phyloP scores from a whole-genome alignment of 176 grass and related monocot species.

The Bolboschoenus planiculmis region DNA sequence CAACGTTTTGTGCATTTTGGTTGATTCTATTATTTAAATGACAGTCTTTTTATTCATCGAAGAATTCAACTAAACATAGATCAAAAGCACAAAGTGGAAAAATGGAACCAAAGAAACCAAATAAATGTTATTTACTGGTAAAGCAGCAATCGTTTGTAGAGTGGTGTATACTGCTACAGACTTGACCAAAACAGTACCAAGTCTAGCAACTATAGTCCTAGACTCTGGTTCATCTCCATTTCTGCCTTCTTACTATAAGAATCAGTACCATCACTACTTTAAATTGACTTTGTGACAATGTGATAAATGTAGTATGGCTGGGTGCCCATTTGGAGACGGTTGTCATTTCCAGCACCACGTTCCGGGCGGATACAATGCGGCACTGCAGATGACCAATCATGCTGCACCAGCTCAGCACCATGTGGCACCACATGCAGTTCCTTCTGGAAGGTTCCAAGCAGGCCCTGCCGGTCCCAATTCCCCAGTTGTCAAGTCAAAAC shows the following conservation, averaged over 20 bases:
- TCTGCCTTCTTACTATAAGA: neutral
- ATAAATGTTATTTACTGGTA: neutral
- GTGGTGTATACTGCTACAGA: neutral
- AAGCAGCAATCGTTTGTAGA: neutral
- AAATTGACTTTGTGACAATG: slow-evolving; percentile 23
- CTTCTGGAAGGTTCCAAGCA: slow-evolving; percentile 38
- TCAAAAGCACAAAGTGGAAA: neutral
- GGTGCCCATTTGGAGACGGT: slow-evolving; percentile 71
- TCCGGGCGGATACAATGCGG: slow-evolving; percentile 53
- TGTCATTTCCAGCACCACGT: slow-evolving; percentile 85
- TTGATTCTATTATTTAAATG: neutral
- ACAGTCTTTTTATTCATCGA: neutral
- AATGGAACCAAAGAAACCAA: neutral
- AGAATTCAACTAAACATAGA: neutral
- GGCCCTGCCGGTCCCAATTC: slow-evolving; percentile 23
- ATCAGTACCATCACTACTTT: neutral
- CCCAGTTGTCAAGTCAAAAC: slow-evolving; percentile 43
- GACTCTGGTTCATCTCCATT: neutral
- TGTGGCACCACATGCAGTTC: neutral
- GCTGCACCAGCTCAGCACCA: slow-evolving; percentile 21
- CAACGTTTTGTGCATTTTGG: neutral
- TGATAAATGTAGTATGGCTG: slow-evolving; percentile 45
- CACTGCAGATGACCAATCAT: slow-evolving; percentile 65
- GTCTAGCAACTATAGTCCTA: neutral
- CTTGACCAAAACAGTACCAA: neutral